Percentiles rank a stretch among this genome's conserved stretches.
Conservation (phyloP, 208 protist species). For the Leptomonas pyrrhocoris region DNA sequence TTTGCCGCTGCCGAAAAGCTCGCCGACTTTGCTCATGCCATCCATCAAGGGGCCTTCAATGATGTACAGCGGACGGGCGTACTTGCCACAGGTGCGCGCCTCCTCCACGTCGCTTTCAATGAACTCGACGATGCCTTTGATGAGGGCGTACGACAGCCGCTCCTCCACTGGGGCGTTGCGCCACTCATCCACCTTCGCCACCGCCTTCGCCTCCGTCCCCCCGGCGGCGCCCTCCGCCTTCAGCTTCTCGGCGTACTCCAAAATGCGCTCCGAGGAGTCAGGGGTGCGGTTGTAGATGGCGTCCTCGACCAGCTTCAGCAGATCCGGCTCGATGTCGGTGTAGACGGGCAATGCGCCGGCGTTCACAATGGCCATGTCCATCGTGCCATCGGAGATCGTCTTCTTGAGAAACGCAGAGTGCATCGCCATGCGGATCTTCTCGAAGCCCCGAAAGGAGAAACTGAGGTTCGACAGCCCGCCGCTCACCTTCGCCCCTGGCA, state of each 20-base stretch:
- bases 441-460: conserved; percentile 96
- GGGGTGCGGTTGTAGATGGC: conserved; percentile 90
- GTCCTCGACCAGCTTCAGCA: conserved; percentile 90
- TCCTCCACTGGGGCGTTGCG: conserved; percentile 79
- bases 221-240: conserved; percentile 38
- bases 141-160: conserved; percentile 90
- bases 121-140: conserved; percentile 96
- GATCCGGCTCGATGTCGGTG: conserved; percentile 90
- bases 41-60: conserved; percentile 97
- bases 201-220: conserved; percentile 32
- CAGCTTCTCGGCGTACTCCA: conserved; percentile 85
- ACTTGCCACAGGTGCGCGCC: conserved; percentile 70
- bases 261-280: conserved; percentile 89
- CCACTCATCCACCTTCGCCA: conserved; percentile 84
- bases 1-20: conserved; percentile 97
- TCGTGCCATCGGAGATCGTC: conserved; percentile 75
- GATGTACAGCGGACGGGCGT: conserved; percentile 67
- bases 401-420: conserved; percentile 95
- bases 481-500: conserved; percentile 84
- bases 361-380: conserved; percentile 98
- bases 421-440: conserved; percentile 87
- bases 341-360: conserved; percentile 94
- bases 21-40: conserved; percentile 96
- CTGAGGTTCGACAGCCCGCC: conserved; percentile 97
- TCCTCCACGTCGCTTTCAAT: conserved; percentile 95